Base-by-base conservation (phyloP, 768 basidiomycete genomes). In the Hypholoma sublateritium region DNA sequence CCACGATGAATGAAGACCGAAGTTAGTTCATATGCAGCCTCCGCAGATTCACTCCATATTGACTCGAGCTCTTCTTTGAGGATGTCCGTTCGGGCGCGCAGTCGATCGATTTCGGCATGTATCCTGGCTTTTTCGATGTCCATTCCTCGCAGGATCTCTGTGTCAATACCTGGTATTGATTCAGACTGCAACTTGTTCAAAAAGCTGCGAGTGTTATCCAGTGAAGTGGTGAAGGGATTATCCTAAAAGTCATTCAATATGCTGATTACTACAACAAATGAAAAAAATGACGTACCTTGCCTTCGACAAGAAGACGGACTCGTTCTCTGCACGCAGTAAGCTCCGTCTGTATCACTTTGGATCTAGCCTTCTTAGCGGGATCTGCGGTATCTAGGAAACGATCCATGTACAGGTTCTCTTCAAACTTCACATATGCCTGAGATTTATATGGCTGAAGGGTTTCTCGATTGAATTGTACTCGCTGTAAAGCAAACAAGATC, bases 1-100 rank as follows among this genome's bases (percentile, higher is more conserved):
- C 95, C 95, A 25, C 95, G 88, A 70, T 98, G 95, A 58, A 98
- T 89, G 77, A 93, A 98, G 17, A 98, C 96, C 9, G 93, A 91
- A 0, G 92, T 93, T 43, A 98, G 80, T 67, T 97, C 93, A 68
- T 97, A 98, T 28, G 87, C 86, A 7, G 83, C 84, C 28, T 79
- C 72, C 14, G 69, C 79, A 43, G 85, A 84, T 60, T 86, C 82
- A 44, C 73, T 73, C 95, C 95, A 98, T 0, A 94, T 65, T 1
- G 69, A 70, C 63, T 95, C 92, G 34, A 96, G 70, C 55, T 87
- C 81, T 34, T 77, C 73, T 70, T 93, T 92, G 50, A 93, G 78
- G 36, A 65, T 64, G 19, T 72, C 71, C 5, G 83, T 79, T 3
- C 76, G 76, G 14, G 65, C 67, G 14, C 84, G 82, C 36, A 88